phyloP scores from a whole-genome alignment of 371 early-diverging fungal genomes.

The Blyttiomyces sp. region DNA sequence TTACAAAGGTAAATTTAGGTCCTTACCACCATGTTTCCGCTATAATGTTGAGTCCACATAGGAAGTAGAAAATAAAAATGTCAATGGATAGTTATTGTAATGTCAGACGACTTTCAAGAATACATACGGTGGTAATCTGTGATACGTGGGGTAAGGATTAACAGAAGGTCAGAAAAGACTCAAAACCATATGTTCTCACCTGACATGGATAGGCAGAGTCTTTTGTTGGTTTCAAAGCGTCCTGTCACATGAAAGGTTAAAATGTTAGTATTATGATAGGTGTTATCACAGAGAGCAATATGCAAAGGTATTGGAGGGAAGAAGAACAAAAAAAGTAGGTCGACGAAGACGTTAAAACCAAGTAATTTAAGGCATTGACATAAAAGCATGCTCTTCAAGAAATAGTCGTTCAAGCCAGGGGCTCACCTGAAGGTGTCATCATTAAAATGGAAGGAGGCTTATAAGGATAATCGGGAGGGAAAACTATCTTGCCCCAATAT shows the following conservation, averaged over 20 bases:
- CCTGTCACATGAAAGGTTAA: no score
- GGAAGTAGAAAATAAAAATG: no score
- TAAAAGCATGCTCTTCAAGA: no score
- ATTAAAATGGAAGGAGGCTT: slow-evolving; percentile 93
- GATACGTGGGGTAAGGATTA: neutral
- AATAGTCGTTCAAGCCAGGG: no score
- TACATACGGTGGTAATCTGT: no score
- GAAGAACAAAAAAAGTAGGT: no score
- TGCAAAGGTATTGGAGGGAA: neutral
- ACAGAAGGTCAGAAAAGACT: neutral
- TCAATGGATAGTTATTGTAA: no score
- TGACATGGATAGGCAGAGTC: slow-evolving; percentile 89
- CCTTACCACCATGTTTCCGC: slow-evolving; percentile 87
- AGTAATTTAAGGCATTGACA: no score
- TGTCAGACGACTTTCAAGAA: no score
- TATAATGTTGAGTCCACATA: neutral
- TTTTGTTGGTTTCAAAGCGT: slow-evolving; percentile 81
- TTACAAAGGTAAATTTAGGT: no score
- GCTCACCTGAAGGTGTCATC: slow-evolving; percentile 81
- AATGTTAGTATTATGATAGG: no score
- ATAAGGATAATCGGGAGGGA: slow-evolving; percentile 94
- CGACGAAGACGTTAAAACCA: no score
- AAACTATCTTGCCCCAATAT: slow-evolving; percentile 77
- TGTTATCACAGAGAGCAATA: neutral
- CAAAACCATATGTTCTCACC: slow-evolving; percentile 14